Conservation (phyloP, 2,329 filamentous ascomycete genomes). For the Sporothrix brasiliensis region DNA sequence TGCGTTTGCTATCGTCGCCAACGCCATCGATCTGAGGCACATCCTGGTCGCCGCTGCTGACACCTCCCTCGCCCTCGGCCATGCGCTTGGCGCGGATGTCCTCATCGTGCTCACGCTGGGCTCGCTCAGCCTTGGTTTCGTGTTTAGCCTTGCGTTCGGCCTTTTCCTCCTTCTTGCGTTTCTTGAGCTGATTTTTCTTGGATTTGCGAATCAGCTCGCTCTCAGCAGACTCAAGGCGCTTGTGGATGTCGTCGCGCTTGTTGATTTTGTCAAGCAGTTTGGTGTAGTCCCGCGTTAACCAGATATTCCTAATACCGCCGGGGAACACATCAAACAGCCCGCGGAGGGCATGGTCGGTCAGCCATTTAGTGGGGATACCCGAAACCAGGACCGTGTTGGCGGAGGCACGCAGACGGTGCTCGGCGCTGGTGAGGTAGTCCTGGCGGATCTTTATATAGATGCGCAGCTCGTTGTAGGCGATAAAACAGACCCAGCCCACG, state of each 20-base stretch:
- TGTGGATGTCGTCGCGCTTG: constrained; percentile 70
- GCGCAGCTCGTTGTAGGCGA: constrained; percentile 82
- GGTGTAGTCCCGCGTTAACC: constrained; percentile 91
- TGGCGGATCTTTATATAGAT: constrained; percentile 93
- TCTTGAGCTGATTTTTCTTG: constrained; percentile 76
- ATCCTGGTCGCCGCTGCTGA: constrained; percentile 56
- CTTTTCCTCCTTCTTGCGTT: constrained; percentile 65
- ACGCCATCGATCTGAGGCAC: constrained; percentile 54
- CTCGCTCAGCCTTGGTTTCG: constrained; percentile 55
- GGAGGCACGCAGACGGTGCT: constrained; percentile 89
- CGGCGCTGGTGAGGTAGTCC: constrained; percentile 89
- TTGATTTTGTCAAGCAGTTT: constrained; percentile 82
- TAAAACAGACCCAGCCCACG: constrained; percentile 80
- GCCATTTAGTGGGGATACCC: constrained; percentile 88
- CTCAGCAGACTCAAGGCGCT: constrained; percentile 75
- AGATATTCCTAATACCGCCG: constrained; percentile 91
- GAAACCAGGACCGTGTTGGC: constrained; percentile 94
- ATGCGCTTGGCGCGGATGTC: constrained; percentile 55
- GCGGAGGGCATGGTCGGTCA: constrained; percentile 76
- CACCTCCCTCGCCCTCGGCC: constrained; percentile 54
- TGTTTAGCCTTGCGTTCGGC: constrained; percentile 59
- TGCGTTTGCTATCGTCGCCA: constrained; percentile 33
- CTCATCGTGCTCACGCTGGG: constrained; percentile 51
- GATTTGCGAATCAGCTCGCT: constrained; percentile 80
- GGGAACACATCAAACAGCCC: constrained; percentile 95